Base-by-base conservation (phyloP, 2,329 filamentous ascomycete species). In the Zarea fungicola region DNA sequence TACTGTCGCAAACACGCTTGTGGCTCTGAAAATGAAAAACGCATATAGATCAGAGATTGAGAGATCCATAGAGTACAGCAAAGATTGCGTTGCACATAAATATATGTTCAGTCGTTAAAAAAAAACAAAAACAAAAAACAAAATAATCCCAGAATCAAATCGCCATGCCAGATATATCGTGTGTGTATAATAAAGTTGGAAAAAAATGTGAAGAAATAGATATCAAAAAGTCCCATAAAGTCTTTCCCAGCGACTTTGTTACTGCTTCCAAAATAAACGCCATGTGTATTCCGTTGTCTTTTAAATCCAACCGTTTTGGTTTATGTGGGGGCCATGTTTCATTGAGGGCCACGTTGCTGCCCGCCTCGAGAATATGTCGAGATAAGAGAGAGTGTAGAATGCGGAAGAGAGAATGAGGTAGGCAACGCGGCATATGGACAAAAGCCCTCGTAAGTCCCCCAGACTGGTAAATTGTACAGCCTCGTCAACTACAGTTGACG, bases 241-340 rank as follows among this genome's bases (percentile, higher is more conserved):
- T 31, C 43, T n/a, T 19, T 39, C 26, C 43, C 34, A 31, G 34
- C 29, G 26, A 25, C 28, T 26, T 18, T 39, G 25, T 26, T 39
- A 37, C 43, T 45, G 37, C 42, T 29, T 29, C 26, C 26, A 31
- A 39, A 42, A 46, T 45, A 46, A 46, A 45, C 43, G 43, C 43
- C 43, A 13, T 36, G 43, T 46, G 43, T 46, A 46, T 46, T n/a
- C 42, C 43, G 21, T n/a, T 39, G 43, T 46, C 34, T 46, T 46
- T 46, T 46, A 29, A 39, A 46, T 2, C 43, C 43, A 46, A 31
- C 34, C 34, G 16, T 39, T 7, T 46, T 39, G 34, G 18, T 32
- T 37, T 19, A 21, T 25, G 19, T 28, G 16, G 8, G n/a, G 43
- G 13, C 13, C 13, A 29, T 29, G 23, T 18, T 22, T 19, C 23